phyloP scores from a whole-genome alignment of 2,329 filamentous ascomycete species.

The Cordyceps militaris region DNA sequence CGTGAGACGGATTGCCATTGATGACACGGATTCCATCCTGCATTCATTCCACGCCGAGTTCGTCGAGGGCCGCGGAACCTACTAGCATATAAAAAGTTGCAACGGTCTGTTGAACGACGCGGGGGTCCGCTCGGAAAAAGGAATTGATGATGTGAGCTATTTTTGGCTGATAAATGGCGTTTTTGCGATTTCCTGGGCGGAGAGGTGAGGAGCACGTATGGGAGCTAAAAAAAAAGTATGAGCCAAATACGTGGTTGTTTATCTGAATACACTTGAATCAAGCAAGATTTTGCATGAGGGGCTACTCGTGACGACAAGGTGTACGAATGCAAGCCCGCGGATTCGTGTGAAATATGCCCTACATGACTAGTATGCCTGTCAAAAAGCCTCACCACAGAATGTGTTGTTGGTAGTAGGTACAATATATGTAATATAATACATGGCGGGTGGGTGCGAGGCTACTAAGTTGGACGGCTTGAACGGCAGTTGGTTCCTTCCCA shows the following conservation, averaged over 20 bases:
- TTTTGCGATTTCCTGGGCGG: neutral
- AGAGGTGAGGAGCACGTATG: neutral
- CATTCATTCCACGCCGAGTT: neutral
- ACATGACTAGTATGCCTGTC: neutral
- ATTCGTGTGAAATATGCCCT: neutral
- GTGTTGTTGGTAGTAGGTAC: neutral
- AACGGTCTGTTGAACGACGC: neutral
- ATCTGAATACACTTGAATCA: neutral
- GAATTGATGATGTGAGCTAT: neutral
- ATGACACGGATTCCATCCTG: neutral
- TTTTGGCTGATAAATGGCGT: neutral
- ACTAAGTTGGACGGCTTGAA: neutral
- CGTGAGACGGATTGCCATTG: conserved; percentile 22
- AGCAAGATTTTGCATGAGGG: neutral
- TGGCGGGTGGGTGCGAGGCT: neutral
- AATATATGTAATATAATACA: neutral
- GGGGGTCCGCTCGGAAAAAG: neutral
- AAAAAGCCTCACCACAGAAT: neutral
- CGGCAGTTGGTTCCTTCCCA: conserved; percentile 1
- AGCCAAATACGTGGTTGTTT: neutral
- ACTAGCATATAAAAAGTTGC: neutral
- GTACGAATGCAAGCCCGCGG: neutral
- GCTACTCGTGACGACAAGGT: neutral
- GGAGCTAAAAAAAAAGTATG: neutral
- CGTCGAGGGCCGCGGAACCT: neutral